These are phyloP conservation scores for Plantago ovata DNA, from an alignment of 257 asterid species.

Conservation along the genomic window DNA sequence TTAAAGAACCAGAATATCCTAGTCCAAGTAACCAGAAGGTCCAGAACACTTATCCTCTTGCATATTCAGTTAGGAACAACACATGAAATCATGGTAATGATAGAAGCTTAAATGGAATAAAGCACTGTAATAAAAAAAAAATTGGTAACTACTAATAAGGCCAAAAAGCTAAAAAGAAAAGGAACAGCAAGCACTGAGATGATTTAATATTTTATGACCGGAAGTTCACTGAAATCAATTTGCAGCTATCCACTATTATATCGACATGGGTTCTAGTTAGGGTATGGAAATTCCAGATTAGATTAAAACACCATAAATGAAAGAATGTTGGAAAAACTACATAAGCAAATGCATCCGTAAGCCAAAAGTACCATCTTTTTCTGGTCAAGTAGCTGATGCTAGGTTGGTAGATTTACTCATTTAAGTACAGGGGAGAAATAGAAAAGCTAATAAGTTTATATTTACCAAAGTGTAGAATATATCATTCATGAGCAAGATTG, in stretches of 20 bases:
- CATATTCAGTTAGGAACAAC: constrained; percentile 9
- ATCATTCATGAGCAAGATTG: no score
- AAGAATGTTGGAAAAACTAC: background rate
- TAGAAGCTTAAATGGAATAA: background rate
- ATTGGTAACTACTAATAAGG: constrained; percentile 14
- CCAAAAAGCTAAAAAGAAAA: constrained; percentile 17
- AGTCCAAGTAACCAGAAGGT: background rate
- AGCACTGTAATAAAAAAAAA: background rate
- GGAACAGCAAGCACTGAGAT: background rate
- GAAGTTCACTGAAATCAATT: no score
- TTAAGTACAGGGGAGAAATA: no score
- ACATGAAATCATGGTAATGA: constrained; percentile 10
- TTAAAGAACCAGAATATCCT: constrained; percentile 11
- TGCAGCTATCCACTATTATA: background rate
- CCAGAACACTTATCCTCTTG: constrained; percentile 3
- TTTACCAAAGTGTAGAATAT: no score
- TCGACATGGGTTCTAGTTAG: background rate
- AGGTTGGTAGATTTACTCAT: no score
- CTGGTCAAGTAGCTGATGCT: no score
- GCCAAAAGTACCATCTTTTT: background rate
- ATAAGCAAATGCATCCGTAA: background rate
- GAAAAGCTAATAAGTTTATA: no score
- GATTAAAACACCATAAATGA: background rate
- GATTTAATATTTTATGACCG: background rate
- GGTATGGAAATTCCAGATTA: no score